A percentile compares a stretch with the other conserved stretches of the same genome.
Evolutionary conservation across 345 rosid species (phyloP).

Genomic region (Cardamine occulta): DNA sequence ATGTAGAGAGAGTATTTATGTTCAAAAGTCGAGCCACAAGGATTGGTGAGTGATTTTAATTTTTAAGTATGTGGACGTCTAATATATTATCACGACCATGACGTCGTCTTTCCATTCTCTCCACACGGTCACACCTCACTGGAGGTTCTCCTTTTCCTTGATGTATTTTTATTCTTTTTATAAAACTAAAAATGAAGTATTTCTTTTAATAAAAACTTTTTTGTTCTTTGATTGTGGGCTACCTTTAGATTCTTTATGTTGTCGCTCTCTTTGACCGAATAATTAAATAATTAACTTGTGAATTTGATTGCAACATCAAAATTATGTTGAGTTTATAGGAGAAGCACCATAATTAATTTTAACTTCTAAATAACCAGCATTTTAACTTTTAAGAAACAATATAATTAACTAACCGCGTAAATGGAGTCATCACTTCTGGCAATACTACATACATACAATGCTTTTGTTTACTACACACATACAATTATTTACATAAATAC

Average conservation of each 20-base stretch:
- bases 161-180: background rate
- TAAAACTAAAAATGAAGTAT: background rate
- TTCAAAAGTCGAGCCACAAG: slow-evolving; percentile 30
- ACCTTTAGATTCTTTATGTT: slow-evolving; percentile 36
- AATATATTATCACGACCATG: slow-evolving; percentile 8
- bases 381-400: background rate
- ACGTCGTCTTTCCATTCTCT: slow-evolving; percentile 19
- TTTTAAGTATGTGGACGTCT: slow-evolving; percentile 6
- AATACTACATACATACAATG: background rate
- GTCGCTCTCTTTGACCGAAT: slow-evolving; percentile 42
- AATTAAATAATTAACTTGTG: slow-evolving; percentile 4
- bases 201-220: background rate
- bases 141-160: background rate
- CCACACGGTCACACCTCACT: background rate
- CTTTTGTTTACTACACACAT: background rate
- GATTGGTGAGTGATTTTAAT: slow-evolving; percentile 10
- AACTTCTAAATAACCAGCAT: background rate
- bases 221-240: slow-evolving; percentile 35
- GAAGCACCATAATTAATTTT: background rate
- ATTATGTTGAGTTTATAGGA: background rate
- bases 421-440: background rate
- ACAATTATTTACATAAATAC: background rate
- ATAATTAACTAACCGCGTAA: background rate
- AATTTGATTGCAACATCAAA: slow-evolving; percentile 15
- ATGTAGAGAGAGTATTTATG: background rate